Conservation (phyloP, 305 asterid species). For the Fraxinus nigra region DNA sequence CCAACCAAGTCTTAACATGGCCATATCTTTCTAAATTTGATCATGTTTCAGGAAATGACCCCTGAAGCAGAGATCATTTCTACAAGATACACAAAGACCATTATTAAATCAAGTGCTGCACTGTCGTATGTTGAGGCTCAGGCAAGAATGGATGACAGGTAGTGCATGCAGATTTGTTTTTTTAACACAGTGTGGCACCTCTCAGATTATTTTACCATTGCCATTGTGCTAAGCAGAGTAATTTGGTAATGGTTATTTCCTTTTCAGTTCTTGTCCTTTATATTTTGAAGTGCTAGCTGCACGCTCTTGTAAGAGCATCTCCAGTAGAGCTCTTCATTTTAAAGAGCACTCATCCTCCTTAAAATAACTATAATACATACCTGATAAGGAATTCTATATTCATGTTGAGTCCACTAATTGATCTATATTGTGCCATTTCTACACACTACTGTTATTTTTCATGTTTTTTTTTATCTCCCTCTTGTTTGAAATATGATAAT, state of each 20-base stretch:
- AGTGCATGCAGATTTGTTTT: conserved; percentile 20
- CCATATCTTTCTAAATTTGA: conserved; percentile 15
- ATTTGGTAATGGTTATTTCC: neutral
- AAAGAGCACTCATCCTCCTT: neutral
- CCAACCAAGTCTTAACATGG: neutral
- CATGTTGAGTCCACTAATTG: neutral
- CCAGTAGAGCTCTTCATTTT: neutral
- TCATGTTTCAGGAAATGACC: conserved; percentile 80
- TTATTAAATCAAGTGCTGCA: conserved; percentile 90
- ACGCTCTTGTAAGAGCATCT: neutral
- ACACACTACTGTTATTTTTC: neutral
- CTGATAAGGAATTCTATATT: neutral
- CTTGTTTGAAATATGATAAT: neutral
- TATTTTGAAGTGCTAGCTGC: conserved; percentile 10
- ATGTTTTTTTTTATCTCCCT: neutral
- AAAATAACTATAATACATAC: neutral
- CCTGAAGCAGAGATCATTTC: conserved; percentile 88
- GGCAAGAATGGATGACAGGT: conserved; percentile 99
- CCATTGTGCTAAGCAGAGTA: neutral
- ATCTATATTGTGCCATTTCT: conserved; percentile 5
- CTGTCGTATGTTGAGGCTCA: conserved; percentile 98
- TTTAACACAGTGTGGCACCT: neutral
- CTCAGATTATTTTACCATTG: conserved; percentile 4
- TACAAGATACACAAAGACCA: conserved; percentile 80
- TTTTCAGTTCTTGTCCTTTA: conserved; percentile 2